Conservation (phyloP, 345 rosid genomes). For the Alliaria petiolata region DNA sequence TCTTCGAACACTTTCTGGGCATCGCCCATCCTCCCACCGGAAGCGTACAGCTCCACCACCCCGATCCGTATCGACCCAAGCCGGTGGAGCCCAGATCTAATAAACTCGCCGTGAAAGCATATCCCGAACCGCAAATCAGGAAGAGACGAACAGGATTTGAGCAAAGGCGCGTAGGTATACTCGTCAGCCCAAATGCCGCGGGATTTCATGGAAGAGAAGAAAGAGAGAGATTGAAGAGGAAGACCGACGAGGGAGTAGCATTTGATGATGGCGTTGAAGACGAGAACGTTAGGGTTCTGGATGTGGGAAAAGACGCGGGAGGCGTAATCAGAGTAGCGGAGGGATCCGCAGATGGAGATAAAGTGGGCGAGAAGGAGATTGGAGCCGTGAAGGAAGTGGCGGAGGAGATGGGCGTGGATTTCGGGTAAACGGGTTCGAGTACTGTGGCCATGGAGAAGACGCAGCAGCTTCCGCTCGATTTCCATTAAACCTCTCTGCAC, state of each 20-base stretch:
- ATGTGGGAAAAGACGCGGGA: constrained; percentile 40
- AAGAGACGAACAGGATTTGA: constrained; percentile 52
- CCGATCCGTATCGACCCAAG: constrained; percentile 54
- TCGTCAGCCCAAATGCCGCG: constrained; percentile 62
- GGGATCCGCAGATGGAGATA: constrained; percentile 63
- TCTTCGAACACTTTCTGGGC: constrained; percentile 58
- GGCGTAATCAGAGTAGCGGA: constrained; percentile 45
- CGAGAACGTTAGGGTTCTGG: constrained; percentile 45
- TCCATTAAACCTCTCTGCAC: constrained; percentile 28
- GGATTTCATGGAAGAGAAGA: constrained; percentile 48
- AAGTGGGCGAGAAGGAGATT: constrained; percentile 63
- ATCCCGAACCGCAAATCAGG: constrained; percentile 36
- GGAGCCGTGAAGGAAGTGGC: constrained; percentile 50
- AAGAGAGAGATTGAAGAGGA: constrained; percentile 42
- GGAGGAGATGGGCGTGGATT: constrained; percentile 69
- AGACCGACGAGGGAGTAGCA: constrained; percentile 51
- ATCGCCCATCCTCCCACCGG: constrained; percentile 51
- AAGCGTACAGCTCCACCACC: constrained; percentile 46
- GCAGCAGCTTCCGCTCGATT: constrained; percentile 43
- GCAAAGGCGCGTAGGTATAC: constrained; percentile 68
- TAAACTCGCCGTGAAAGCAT: constrained; percentile 52
- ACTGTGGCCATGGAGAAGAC: constrained; percentile 56
- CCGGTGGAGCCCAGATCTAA: constrained; percentile 43
- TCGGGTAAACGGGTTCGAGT: constrained; percentile 53
- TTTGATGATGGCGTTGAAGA: constrained; percentile 65